Evolutionary conservation across 225 moss, liverwort and hornwort species (phyloP), one percentile per base, ranked within the genome.

Genomic region (Pseudoscleropodium purum): DNA sequence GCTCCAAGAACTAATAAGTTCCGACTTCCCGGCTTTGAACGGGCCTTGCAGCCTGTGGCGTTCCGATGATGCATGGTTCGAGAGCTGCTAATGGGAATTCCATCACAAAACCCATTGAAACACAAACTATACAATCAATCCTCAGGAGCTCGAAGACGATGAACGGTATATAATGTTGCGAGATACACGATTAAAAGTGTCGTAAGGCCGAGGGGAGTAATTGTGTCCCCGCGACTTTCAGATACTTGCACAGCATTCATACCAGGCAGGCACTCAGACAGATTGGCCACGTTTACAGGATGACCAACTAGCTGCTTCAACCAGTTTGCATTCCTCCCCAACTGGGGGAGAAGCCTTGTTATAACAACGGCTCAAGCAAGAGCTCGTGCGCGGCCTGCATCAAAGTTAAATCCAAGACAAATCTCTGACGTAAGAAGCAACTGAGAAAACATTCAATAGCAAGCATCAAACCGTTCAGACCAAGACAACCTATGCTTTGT

Each of bases 1-100:
- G 4, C 0, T 49, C 12, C 18, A 19, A 47, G 19, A 31, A 18
- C 7, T 0, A 0, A 49, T 75, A 75, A 10, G 7, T 7, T 31
- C 33, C 2, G 0, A 8, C 20, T 11, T 34, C 5, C 8, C 36
- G 13, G 52, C 15, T 36, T 36, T 14, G 23, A 52, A 36, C 36
- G 36, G 0, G 7, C 8, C 77, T 8, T 54, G 0, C 2, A 7
- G 18, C 7, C 12, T 33, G 12, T 5, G 52, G 9, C 34, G 56
- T 25, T 56, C 37, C 79, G 9, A 2, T 37, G 25, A 25, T 25
- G 36, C 37, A 14, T 37, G 79, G 56, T 16, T 56, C 56, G 16
- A 37, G 37, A 56, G 37, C 56, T 56, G 37, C 79, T 4, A 10
- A 17, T 16, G 17, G 26, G n/a, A 57, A n/a, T 57, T n/a, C 79